Percentiles rank a stretch among this genome's conserved stretches.
These are phyloP conservation scores for Sarcomyxa edulis DNA, from an alignment of 768 basidiomycete species.

Conservation along the genomic window DNA sequence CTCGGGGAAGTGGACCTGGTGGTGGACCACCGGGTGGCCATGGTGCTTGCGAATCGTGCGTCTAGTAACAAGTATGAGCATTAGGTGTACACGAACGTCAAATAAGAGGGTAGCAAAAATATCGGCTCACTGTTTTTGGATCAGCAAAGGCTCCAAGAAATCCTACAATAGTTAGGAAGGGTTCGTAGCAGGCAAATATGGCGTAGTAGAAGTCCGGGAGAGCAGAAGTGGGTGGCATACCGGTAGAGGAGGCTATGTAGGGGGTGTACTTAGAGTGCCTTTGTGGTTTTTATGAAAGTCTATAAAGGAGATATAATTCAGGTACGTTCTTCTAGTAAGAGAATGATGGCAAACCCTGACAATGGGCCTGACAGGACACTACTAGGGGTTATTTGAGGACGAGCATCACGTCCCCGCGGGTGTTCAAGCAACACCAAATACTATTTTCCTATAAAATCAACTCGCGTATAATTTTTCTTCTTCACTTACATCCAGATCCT, in stretches of 20 bases:
- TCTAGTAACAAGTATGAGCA: slow-evolving; percentile 30
- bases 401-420: slow-evolving; percentile 6
- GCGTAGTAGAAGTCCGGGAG: slow-evolving; percentile 71
- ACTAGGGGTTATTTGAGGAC: neutral
- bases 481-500: slow-evolving; percentile 52
- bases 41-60: slow-evolving; percentile 71
- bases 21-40: slow-evolving; percentile 51
- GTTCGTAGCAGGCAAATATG: slow-evolving; percentile 72
- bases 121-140: slow-evolving; percentile 51
- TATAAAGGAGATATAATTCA: slow-evolving; percentile 15
- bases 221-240: slow-evolving; percentile 49
- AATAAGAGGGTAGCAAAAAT: too few species aligned
- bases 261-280: neutral
- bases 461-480: slow-evolving; percentile 8
- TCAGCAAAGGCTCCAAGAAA: slow-evolving; percentile 63
- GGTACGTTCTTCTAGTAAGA: too few species aligned
- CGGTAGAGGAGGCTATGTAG: slow-evolving; percentile 6
- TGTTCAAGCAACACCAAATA: too few species aligned
- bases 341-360: too few species aligned
- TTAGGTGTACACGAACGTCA: neutral
- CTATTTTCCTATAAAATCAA: too few species aligned
- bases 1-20: slow-evolving; percentile 45
- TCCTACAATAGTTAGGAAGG: slow-evolving; percentile 56
- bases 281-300: neutral
- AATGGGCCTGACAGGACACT: neutral